Percentiles rank a stretch among this genome's conserved stretches.
Conservation (phyloP, 306 rosid species). For the Rubus parviflorus region DNA sequence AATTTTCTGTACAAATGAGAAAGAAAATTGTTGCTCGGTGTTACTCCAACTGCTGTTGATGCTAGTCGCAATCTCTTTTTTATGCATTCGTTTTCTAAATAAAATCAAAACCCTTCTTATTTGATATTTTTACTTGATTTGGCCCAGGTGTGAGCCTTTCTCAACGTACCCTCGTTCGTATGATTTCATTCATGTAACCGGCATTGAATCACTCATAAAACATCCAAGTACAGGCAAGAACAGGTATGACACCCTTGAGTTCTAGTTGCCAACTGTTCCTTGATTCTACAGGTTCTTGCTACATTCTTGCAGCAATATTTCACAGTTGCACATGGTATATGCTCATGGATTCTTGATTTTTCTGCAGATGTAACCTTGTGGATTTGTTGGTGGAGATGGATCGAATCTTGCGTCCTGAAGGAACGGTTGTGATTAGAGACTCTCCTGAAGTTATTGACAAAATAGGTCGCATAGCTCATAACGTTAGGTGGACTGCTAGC, state of each 20-base stretch:
- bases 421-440: slow-evolving; percentile 80
- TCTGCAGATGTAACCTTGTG: slow-evolving; percentile 77
- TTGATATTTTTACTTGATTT: slow-evolving; percentile 28
- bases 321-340: neutral
- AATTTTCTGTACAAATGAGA: neutral
- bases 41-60: neutral
- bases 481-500: slow-evolving; percentile 66
- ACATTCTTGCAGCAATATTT: neutral
- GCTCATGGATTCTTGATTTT: slow-evolving; percentile 15
- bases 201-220: slow-evolving; percentile 76
- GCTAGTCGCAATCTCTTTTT: slow-evolving; percentile 1
- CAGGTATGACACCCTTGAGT: slow-evolving; percentile 51
- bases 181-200: slow-evolving; percentile 78
- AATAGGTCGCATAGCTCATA: slow-evolving; percentile 69
- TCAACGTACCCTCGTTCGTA: slow-evolving; percentile 95
- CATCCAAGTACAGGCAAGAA: slow-evolving; percentile 60
- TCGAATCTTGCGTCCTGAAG: slow-evolving; percentile 88
- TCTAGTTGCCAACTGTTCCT: neutral
- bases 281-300: neutral
- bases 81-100: neutral
- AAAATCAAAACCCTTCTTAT: neutral
- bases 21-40: neutral
- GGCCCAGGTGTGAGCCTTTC: slow-evolving; percentile 95
- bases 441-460: slow-evolving; percentile 70
- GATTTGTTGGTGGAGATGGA: slow-evolving; percentile 96